Evolutionary conservation across 139 green algal genomes (phyloP), one percentile per base, ranked within the genome.

Genomic region (Eudorina sp.): DNA sequence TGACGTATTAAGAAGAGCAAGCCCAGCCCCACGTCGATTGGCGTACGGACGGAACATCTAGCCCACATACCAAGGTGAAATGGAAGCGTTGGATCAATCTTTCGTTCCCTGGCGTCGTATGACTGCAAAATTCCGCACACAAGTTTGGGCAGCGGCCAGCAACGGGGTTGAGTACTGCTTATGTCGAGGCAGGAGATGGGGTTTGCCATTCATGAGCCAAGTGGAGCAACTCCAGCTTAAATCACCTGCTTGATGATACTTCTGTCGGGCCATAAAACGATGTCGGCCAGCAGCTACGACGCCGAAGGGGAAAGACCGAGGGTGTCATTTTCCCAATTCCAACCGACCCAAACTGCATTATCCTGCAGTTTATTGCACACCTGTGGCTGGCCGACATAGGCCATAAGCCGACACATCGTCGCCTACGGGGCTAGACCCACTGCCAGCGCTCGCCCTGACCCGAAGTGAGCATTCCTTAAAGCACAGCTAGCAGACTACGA

Each of bases 181-280:
- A n/a, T n/a, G n/a, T n/a, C n/a, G n/a, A n/a, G n/a, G n/a, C n/a
- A n/a, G n/a, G n/a, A n/a, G n/a, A n/a, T n/a, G n/a, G n/a, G n/a
- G n/a, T n/a, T n/a, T n/a, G n/a, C n/a, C n/a, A n/a, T n/a, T n/a
- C n/a, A n/a, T n/a, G n/a, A n/a, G n/a, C n/a, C 76, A 29, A 29
- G 62, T 29, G 21, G 1, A 34, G 1, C 13, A 72, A 72, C 2
- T 72, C 1, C 62, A 19, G 62, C 9, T 40, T 36, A 29, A 11
- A 9, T 6, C 19, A 92, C 96, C 92, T 99, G 97, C 79, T 98
- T 98, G 53, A 99, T 98, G 58, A 99, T 99, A 45, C 93, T 97
- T 9, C 96, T 90, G 86, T 97, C 93, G 6, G 94, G 94, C 84
- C 91, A 96, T 11, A 96, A 93, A 8, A 97, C 95, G 21, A 99